A percentile compares a stretch with the other conserved stretches of the same genome.
Evolutionary conservation across 75 land plant species (phyloP).

Genomic region (Sequoiadendron giganteum): DNA sequence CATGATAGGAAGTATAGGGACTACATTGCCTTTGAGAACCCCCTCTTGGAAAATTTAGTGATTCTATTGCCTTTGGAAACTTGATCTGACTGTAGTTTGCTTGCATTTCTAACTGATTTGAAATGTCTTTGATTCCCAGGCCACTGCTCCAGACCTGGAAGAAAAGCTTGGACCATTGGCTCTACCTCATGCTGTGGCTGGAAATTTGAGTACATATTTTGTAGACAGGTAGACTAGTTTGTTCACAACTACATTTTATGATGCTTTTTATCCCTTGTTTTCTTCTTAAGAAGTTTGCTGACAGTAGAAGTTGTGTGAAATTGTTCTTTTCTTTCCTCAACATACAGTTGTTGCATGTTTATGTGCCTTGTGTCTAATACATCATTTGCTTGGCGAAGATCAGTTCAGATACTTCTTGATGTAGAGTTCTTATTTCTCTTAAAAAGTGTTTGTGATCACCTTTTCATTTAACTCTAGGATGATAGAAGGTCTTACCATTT

Average conservation of each 20-base stretch:
- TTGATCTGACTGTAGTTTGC: background rate
- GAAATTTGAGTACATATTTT: slow-evolving; percentile 66
- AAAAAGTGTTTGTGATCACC: background rate
- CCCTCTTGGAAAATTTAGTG: background rate
- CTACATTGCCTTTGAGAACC: background rate
- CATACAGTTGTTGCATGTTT: background rate
- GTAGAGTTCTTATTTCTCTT: background rate
- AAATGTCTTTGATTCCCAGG: slow-evolving; percentile 34
- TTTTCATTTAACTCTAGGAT: background rate
- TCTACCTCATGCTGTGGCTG: slow-evolving; percentile 85
- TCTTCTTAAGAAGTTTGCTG: background rate
- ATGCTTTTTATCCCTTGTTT: background rate
- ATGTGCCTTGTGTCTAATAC: background rate
- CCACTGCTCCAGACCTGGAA: slow-evolving; percentile 85
- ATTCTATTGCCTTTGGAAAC: background rate
- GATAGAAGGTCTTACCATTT: background rate
- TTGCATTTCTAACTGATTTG: slow-evolving; percentile 3
- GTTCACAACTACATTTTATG: background rate
- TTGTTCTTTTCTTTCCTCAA: background rate
- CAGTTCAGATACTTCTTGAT: background rate
- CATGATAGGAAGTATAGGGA: background rate
- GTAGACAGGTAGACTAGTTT: slow-evolving; percentile 59
- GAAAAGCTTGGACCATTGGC: slow-evolving; percentile 88
- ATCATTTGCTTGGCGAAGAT: background rate
- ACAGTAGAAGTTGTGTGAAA: background rate